A percentile compares a stretch with the other conserved stretches of the same genome.
phyloP scores from a whole-genome alignment of 495 filamentous ascomycete genomes.

The Penicillium mononematosum region DNA sequence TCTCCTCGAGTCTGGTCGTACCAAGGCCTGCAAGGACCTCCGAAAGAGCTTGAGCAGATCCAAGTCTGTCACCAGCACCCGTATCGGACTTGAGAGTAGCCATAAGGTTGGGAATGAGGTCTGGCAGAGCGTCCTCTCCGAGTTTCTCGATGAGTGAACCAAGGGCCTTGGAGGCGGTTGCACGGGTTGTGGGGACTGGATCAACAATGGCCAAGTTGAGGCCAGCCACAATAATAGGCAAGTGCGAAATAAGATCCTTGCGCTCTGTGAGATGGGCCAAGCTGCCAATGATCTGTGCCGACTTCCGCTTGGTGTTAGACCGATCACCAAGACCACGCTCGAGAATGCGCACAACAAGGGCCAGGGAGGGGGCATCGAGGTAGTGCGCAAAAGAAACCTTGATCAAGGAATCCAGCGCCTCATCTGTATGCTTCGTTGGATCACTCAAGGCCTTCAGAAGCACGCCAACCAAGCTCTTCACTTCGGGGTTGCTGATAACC shows the following conservation, averaged over 20 bases:
- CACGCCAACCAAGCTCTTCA: conserved; percentile 84
- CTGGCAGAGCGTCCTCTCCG: conserved; percentile 92
- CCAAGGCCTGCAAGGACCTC: conserved; percentile 95
- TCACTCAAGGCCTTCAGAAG: conserved; percentile 95
- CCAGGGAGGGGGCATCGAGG: conserved; percentile 90
- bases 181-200: conserved; percentile 93
- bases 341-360: conserved; percentile 89
- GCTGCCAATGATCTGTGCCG: conserved; percentile 95
- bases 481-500: conserved; percentile 96
- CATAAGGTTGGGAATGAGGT: conserved; percentile 98
- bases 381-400: conserved; percentile 97
- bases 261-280: conserved; percentile 94
- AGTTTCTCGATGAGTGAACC: conserved; percentile 96
- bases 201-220: conserved; percentile 87
- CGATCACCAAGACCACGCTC: conserved; percentile 88
- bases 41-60: conserved; percentile 93
- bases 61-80: conserved; percentile 89
- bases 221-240: conserved; percentile 90
- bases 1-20: conserved; percentile 89
- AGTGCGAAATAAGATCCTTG: conserved; percentile 86
- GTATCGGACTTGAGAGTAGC: conserved; percentile 94
- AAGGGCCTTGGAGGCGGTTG: conserved; percentile 92
- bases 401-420: conserved; percentile 88
- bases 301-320: conserved; percentile 91
- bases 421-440: conserved; percentile 95